A percentile compares a stretch with the other conserved stretches of the same genome.
These are phyloP conservation scores for Penicillium sp. DNA, from an alignment of 2,329 filamentous ascomycete species.

Conservation along the genomic window DNA sequence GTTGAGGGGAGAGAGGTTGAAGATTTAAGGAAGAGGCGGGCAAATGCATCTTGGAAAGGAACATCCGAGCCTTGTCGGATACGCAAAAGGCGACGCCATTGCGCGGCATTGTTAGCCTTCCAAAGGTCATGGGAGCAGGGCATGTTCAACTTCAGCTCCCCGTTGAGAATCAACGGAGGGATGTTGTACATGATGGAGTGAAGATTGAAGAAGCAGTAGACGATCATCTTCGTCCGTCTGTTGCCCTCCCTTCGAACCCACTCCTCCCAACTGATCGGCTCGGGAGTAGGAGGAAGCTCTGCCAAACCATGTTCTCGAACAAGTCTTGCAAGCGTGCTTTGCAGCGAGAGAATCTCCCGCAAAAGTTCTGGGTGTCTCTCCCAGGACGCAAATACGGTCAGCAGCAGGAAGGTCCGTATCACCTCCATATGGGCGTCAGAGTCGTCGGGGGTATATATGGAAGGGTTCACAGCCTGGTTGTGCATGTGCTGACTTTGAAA, in stretches of 20 bases:
- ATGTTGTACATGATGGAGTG: conserved; percentile 65
- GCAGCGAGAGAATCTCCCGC: conserved; percentile 59
- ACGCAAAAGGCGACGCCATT: conserved; percentile 51
- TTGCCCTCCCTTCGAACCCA: conserved; percentile 58
- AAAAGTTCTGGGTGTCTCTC: conserved; percentile 59
- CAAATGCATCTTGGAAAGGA: conserved; percentile 49
- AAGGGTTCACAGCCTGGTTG: conserved; percentile 33
- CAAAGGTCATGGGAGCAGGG: conserved; percentile 58
- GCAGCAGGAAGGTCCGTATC: conserved; percentile 52
- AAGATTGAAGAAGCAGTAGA: conserved; percentile 61
- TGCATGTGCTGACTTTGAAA: conserved; percentile 43
- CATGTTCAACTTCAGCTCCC: conserved; percentile 56
- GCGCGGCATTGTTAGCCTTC: conserved; percentile 53
- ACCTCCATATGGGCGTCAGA: conserved; percentile 52
- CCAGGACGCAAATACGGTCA: conserved; percentile 64
- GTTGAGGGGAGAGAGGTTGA: conserved; percentile 36
- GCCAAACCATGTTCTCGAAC: conserved; percentile 56
- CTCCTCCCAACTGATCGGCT: conserved; percentile 54
- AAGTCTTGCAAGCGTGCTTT: conserved; percentile 58
- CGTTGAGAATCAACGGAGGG: conserved; percentile 58
- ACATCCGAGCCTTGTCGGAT: conserved; percentile 37
- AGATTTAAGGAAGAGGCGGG: conserved; percentile 46
- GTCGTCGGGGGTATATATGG: conserved; percentile 42
- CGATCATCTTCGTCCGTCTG: conserved; percentile 57
- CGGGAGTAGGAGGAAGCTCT: conserved; percentile 33